Base-by-base conservation (phyloP, 78 protist genomes). In the Chrysochromulina parva region DNA sequence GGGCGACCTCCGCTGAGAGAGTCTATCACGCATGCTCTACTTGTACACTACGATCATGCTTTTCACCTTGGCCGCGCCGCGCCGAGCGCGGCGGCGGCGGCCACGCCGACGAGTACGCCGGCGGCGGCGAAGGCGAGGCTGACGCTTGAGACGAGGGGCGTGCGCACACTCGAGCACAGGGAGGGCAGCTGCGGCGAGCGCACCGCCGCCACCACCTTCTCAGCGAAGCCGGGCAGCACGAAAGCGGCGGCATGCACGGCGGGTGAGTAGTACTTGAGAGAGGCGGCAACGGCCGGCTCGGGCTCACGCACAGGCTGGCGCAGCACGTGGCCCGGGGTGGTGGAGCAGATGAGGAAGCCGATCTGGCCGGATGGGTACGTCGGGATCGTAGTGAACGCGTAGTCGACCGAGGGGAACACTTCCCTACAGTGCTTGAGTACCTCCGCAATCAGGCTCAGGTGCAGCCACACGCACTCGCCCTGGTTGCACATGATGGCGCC, bases 401-500 rank as follows among this genome's bases (percentile, higher is more conserved):
- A 82, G n/a, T 82, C 88, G 17, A 82, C 88, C 59, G 58, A 16
- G 48, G 96, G 96, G 86, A 88, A 93, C 38, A 93, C 38, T n/a
- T 89, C 82, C 17, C 65, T n/a, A 57, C 94, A 93, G 73, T 92
- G 90, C 6, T 48, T 55, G 13, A 89, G 28, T 74, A 97, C 58
- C 28, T 69, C 53, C 86, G 84, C 74, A 84, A 98, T 95, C 53
- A 97, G 90, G 84, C 86, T 91, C 13, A 97, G 90, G 90, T 98
- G 98, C 55, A 90, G 88, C 92, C 92, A 90, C 54, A 93, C 38
- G 78, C 95, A 78, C 90, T 98, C 99, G 69, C 96, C 97, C 91
- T 98, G 99, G 52, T 97, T 67, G 88, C 97, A 96, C 58, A 97
- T 66, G 66, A 97, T 80, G 69, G 98, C 99, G 28, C 95, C 96